A percentile compares a stretch with the other conserved stretches of the same genome.
These are phyloP conservation scores for Halophytophthora batemanensis DNA, from an alignment of 352 stramenopile genomes.

Conservation along the genomic window DNA sequence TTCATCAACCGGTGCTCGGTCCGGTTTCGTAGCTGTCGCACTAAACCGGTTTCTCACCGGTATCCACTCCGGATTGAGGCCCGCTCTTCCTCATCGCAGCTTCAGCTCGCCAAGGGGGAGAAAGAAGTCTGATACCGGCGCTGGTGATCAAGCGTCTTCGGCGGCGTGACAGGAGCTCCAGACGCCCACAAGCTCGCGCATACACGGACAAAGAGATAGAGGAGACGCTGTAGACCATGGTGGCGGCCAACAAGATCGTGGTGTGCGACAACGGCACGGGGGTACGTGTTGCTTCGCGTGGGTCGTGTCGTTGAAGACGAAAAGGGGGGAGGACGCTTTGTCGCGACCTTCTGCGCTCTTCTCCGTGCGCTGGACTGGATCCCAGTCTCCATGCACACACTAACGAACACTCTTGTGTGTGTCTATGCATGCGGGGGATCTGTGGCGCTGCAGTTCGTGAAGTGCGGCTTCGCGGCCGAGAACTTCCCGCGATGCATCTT, in stretches of 20 bases:
- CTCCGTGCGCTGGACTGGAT: no score
- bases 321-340: background rate
- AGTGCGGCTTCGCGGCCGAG: slow-evolving; percentile 92
- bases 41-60: no score
- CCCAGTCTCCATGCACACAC: no score
- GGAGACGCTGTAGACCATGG: slow-evolving; percentile 32
- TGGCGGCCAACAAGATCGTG: slow-evolving; percentile 85
- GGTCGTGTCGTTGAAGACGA: background rate
- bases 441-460: slow-evolving; percentile 63
- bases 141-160: background rate
- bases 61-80: background rate
- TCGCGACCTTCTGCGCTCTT: no score
- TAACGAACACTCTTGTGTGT: no score
- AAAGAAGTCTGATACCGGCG: background rate
- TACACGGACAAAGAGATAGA: no score
- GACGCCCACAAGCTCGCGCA: background rate
- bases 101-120: background rate
- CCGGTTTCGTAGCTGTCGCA: no score
- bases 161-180: background rate
- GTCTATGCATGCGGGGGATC: background rate
- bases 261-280: slow-evolving; percentile 88
- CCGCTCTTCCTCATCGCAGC: background rate
- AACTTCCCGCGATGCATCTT: slow-evolving; percentile 95
- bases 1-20: no score
- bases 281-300: slow-evolving; percentile 30